Evolutionary conservation across 345 rosid species (phyloP), one percentile per base, ranked within the genome.

Genomic region (Syzygium jambos): DNA sequence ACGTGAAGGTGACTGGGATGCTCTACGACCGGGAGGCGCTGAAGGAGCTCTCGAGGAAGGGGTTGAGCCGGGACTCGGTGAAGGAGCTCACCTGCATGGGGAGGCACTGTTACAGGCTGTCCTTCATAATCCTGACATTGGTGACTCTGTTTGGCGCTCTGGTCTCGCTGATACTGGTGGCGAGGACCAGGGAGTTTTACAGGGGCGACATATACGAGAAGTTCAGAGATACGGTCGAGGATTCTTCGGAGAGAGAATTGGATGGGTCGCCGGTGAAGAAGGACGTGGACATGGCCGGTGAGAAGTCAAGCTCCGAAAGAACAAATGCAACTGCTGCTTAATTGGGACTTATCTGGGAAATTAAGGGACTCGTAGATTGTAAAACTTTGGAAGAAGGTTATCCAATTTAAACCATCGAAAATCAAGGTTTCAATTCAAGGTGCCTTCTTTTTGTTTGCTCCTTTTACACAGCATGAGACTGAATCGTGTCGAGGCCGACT

Each of bases 161-260:
- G 51, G 91, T 92, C 85, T 89, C 98, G 27, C 89, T 95, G 51
- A 83, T 92, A 68, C 85, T 97, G 93, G 98, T 95, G 52, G n/a
- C 87, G 7, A 92, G 98, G 90, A 97, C 99, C 1, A 88, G 95
- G 82, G 90, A 93, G 86, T 96, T 96, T 87, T 97, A 96, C 90
- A 94, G 89, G 85, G 91, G 98, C 43, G 99, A 97, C 87, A 94
- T 96, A 10, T 97, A 97, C 91, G 95, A 93, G 89, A 96, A 94
- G 92, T 97, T 93, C 59, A 94, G 97, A 89, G 95, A 93, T 27
- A 78, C 77, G 82, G 55, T 55, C 3, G 93, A 89, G 85, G 86
- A 84, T 12, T 46, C 85, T 25, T 30, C 27, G 80, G 73, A 51
- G 46, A 78, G 49, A 82, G 77, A 65, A 4, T 59, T 12, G 52